Conservation (phyloP, 208 protist genomes). For the Leishmania braziliensis region DNA sequence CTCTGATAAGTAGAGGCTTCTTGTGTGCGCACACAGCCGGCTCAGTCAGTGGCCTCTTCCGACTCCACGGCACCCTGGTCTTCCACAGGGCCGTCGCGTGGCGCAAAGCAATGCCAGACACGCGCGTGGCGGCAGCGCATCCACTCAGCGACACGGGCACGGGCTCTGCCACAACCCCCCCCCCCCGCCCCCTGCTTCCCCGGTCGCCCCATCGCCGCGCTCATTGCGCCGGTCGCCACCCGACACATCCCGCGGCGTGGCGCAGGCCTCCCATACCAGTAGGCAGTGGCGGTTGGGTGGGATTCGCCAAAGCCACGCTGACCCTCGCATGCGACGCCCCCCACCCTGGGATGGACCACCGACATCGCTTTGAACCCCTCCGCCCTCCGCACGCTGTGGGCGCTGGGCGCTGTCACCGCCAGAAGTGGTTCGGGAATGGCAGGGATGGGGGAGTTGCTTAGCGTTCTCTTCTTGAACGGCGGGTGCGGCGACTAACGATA, state of each 20-base stretch:
- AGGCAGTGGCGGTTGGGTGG: background rate
- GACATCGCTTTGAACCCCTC: background rate
- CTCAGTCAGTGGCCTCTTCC: too few relatives aligned
- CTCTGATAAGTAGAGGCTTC: too few relatives aligned
- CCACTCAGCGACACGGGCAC: background rate
- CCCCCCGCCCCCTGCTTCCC: background rate
- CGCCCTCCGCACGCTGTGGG: background rate
- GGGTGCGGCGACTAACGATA: too few relatives aligned
- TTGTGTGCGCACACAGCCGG: too few relatives aligned
- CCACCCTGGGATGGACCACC: background rate
- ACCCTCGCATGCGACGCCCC: background rate
- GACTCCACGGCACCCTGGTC: background rate
- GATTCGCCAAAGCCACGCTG: background rate
- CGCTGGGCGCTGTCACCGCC: background rate
- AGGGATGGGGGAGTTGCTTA: background rate
- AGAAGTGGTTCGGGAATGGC: background rate
- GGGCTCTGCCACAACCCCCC: background rate
- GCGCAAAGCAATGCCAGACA: background rate
- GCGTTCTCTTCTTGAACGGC: background rate
- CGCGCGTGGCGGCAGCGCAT: background rate
- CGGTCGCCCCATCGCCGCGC: too few relatives aligned
- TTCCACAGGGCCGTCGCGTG: background rate
- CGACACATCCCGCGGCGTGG: too few relatives aligned
- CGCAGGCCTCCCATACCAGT: background rate
- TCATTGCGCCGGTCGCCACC: background rate